Base-by-base conservation (phyloP, 257 asterid genomes). In the Ilex asprella region DNA sequence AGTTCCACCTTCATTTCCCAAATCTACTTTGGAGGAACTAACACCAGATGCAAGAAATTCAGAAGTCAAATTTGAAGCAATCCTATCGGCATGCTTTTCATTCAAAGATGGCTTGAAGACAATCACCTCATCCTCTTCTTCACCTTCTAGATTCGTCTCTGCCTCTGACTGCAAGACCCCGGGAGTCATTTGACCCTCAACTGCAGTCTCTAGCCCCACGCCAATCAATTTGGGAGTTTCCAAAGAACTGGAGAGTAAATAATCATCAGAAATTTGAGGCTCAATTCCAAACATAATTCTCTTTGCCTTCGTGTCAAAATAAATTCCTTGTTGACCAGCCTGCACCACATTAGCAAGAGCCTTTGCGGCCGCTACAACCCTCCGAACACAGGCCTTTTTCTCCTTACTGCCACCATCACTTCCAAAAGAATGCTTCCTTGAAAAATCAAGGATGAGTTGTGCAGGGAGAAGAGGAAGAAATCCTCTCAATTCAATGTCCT, bases 401-500 rank as follows among this genome's bases (percentile, higher is more conserved):
- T 79, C 96, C 65, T 82, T 83, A 57, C 54, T 79, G 66, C 93
- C 79, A 55, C 79, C 82, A 54, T 84, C 94, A 59, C 76, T 62
- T 47, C 88, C 89, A 66, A 81, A 84, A 12, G 85, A 71, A 64
- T 73, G 81, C 66, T 86, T 86, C 80, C 95, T 79, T 30, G 98
- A 88, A 64, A 92, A 92, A 68, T 88, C 97, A 66, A 92, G 95
- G 67, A 88, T 86, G 60, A 81, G 79, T 44, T 88, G 98, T 4
- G 95, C 95, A 62, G 95, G 96, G 63, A 84, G 64, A 71, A 92
- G 85, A 61, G 98, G 98, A 64, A 84, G 67, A 67, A 84, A 92
- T 59, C 98, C 98, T 77, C 97, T 81, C 77, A 92, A 70, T 66
- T 92, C 98, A 53, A 85, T 78, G 75, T 92, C 98, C 79, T 92